Evolutionary conservation across 768 basidiomycete genomes (phyloP), one percentile per base, ranked within the genome.

Genomic region (Pleurotus giganteus): DNA sequence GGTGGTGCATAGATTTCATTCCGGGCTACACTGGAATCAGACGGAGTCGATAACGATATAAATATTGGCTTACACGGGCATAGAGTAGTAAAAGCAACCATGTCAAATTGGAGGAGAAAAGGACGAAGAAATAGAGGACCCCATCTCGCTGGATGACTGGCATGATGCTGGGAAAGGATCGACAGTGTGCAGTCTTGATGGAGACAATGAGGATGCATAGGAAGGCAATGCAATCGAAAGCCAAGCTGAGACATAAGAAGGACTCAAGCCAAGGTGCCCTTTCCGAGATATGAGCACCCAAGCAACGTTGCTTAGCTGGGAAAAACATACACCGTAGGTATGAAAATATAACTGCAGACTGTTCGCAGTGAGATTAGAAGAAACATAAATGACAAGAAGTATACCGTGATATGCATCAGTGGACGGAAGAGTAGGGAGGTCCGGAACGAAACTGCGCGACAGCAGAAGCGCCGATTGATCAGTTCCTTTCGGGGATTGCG

Each of bases 171-270:
- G 41, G 19, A 7, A 47, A 4, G 42, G 44, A 34, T 9, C 34
- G 45, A 1, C 11, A 47, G 31, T 21, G 53, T 13, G 26, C 15
- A 3, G 36, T 11, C 37, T 13, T 29, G 7, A 28, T 36, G 23
- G 26, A 34, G 41, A 34, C 47, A 21, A 21, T 26, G 11, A 61
- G 21, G 9, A 63, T 61, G 4, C 29, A 52, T 6, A 58, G 31
- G n/a, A 63, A 59, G 1, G 58, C 60, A 1, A 63, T 28, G 11
- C 58, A 58, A 49, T 63, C 62, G 34, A 61, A 63, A 3, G 60
- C 60, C 19, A 63, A 58, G 19, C 46, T 57, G 1, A 63, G 55
- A 21, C 45, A 63, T 9, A 63, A 53, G 21, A 24, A 60, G 4
- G 60, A 54, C 23, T 61, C 55, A 4, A 43, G 56, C 27, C 23